phyloP scores from a whole-genome alignment of 805 yeast species.

The Metschnikowia peoriensis region DNA sequence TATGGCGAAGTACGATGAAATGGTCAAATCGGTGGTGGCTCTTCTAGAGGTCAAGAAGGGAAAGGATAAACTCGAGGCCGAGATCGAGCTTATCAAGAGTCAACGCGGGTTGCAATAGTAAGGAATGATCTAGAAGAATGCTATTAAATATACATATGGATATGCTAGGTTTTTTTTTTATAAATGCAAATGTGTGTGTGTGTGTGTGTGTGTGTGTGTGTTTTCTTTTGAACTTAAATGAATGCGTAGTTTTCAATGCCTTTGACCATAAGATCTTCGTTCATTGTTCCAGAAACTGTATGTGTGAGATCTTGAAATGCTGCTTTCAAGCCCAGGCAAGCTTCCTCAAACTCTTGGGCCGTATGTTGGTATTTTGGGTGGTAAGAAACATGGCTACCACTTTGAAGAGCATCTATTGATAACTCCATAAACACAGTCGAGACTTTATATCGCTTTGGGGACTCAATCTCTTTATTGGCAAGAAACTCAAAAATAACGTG shows the following conservation, averaged over 20 bases:
- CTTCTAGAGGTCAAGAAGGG: slow-evolving; percentile 83
- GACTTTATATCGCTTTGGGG: slow-evolving; percentile 1
- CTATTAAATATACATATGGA: not conserved
- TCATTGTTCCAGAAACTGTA: not conserved
- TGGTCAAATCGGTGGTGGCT: slow-evolving; percentile 65
- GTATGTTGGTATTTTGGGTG: slow-evolving; percentile 13
- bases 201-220: not conserved
- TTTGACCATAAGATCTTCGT: not conserved
- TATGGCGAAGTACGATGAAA: slow-evolving; percentile 70
- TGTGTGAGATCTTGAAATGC: not conserved
- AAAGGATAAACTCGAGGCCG: slow-evolving; percentile 83
- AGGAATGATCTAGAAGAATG: not conserved
- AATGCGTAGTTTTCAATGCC: slow-evolving; percentile 1
- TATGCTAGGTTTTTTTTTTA: not conserved
- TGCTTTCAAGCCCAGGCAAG: not conserved
- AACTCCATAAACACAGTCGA: slow-evolving; percentile 3
- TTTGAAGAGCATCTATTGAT: slow-evolving; percentile 7
- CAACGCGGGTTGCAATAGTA: slow-evolving; percentile 29
- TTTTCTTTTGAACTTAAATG: not conserved
- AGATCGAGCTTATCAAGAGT: slow-evolving; percentile 46
- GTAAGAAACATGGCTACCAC: slow-evolving; percentile 1
- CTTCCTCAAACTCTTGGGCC: slow-evolving; percentile 3
- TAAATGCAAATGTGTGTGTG: not conserved
- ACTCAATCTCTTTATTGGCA: not conserved
- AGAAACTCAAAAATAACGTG: slow-evolving; percentile 9